Base-by-base conservation (phyloP, 768 basidiomycete species). In the Lactifluus piperatus region DNA sequence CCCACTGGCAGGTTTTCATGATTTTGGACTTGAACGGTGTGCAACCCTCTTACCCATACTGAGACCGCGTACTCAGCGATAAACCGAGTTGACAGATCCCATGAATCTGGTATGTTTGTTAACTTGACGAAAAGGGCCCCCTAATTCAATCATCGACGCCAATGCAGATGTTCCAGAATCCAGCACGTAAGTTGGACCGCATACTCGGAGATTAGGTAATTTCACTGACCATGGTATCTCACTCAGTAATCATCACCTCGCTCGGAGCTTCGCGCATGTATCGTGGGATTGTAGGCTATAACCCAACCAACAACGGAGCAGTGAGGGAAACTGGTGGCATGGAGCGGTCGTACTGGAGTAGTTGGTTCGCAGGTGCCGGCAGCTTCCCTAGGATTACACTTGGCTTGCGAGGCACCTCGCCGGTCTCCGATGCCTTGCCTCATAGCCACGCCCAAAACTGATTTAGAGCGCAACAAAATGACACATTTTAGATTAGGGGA, bases 1-100 rank as follows among this genome's bases (percentile, higher is more conserved):
- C n/a, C n/a, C n/a, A n/a, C n/a, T n/a, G n/a, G n/a, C n/a, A 59
- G 58, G 5, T 54, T 9, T 43, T 59, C n/a, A 41, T 54, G 13
- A 9, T 29, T 13, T 34, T 59, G 29, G 27, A 59, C 20, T 37
- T 41, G 47, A 59, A 54, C 20, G 51, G 58, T 59, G 18, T 7
- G 46, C 20, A 7, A 5, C 4, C 37, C 44, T 43, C 14, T 34
- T 45, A 13, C 5, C 41, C 27, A 34, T 32, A 3, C 30, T 16
- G 8, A 59, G n/a, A 30, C 14, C 3, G 5, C 6, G 30, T 14
- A n/a, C 8, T 47, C 5, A 46, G 20, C n/a, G 41, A 51, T 3
- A 3, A 27, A n/a, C 7, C 50, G 24, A 6, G 6, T 51, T 9
- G 5, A 27, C n/a, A 58, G 58, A 58, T 3, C 11, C 37, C 1